phyloP scores from a whole-genome alignment of 2,329 filamentous ascomycete genomes.

The Ascochyta koolunga region DNA sequence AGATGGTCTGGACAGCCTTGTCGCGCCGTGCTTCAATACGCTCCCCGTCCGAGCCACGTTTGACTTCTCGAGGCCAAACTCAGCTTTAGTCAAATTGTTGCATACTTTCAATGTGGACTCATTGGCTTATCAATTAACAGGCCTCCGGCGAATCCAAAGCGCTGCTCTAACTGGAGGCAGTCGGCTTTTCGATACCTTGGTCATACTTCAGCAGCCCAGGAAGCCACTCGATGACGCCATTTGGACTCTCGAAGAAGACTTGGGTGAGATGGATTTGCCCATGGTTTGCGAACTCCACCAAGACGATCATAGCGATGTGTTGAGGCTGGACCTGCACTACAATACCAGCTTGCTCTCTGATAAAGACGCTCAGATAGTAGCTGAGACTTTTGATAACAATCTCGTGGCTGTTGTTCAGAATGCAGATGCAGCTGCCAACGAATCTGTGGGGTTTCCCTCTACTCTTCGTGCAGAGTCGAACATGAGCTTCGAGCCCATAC shows the following conservation, averaged over 20 bases:
- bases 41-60: constrained; percentile 71
- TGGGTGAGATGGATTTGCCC: constrained; percentile 73
- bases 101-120: constrained; percentile 67
- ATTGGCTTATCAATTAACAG: constrained; percentile 74
- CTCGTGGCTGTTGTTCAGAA: constrained; percentile 33
- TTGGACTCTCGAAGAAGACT: constrained; percentile 59
- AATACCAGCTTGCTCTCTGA: constrained; percentile 34
- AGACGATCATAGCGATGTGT: constrained; percentile 55
- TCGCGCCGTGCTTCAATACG: constrained; percentile 94
- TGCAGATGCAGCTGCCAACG: constrained; percentile 27
- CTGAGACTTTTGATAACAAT: constrained; percentile 36
- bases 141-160: constrained; percentile 73
- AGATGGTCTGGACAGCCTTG: constrained; percentile 70
- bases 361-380: constrained; percentile 34
- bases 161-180: constrained; percentile 53
- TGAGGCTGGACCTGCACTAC: constrained; percentile 69
- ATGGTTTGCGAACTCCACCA: constrained; percentile 78
- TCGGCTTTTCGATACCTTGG: constrained; percentile 77
- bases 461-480: constrained; percentile 35
- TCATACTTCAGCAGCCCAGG: constrained; percentile 74
- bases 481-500: constrained; percentile 18
- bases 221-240: constrained; percentile 53
- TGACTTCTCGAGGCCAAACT: constrained; percentile 55
- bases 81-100: constrained; percentile 64
- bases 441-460: constrained; percentile 30